Percentiles rank a stretch among this genome's conserved stretches.
Conservation (phyloP, 257 asterid genomes). For the Scutellaria minor region DNA sequence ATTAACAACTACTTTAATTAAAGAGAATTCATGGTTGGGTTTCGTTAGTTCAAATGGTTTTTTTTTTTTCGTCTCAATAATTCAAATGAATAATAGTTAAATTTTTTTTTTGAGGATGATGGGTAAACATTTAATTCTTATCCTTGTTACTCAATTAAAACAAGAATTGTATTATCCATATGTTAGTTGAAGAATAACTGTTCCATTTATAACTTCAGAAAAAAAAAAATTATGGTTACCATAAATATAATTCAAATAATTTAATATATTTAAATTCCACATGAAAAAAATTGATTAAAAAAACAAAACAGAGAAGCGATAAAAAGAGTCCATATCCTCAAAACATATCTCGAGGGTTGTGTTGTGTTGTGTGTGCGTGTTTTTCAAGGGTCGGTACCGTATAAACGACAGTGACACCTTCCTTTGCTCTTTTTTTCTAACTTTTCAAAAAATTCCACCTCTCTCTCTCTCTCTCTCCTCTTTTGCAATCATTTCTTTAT, state of each 20-base stretch:
- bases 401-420: constrained; percentile 36
- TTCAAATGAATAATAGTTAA: too few species aligned
- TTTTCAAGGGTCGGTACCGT: constrained; percentile 25
- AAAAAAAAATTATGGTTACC: too few species aligned
- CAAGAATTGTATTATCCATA: too few species aligned
- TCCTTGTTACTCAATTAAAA: too few species aligned
- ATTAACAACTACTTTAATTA: too few species aligned
- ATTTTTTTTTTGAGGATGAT: too few species aligned
- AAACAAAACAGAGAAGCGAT: constrained; percentile 3
- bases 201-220: too few species aligned
- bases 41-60: too few species aligned
- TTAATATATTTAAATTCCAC: background rate
- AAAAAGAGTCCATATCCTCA: constrained; percentile 14
- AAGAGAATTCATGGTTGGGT: too few species aligned
- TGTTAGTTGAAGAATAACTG: too few species aligned
- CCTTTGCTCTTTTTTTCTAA: constrained; percentile 26
- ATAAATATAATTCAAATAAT: background rate
- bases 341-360: background rate
- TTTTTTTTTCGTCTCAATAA: too few species aligned
- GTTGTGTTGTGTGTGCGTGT: constrained; percentile 30
- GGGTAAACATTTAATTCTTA: too few species aligned
- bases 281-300: background rate
- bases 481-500: constrained; percentile 30
- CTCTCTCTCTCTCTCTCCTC: background rate
- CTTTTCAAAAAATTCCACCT: constrained; percentile 36